These are phyloP conservation scores for Petunia axillaris DNA, from an alignment of 257 asterid genomes.

Conservation along the genomic window DNA sequence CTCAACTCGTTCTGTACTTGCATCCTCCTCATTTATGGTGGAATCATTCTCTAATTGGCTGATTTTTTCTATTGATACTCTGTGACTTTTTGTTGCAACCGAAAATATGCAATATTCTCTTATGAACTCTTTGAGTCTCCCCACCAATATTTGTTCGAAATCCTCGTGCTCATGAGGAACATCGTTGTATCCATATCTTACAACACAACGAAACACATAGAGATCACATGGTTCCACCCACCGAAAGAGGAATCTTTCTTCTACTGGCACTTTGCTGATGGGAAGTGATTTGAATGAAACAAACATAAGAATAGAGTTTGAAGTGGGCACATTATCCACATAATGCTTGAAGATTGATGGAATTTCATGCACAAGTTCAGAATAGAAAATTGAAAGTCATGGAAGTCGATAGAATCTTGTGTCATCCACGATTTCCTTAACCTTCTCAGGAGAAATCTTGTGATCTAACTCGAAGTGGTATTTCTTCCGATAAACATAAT, in stretches of 20 bases:
- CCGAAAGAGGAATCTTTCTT: constrained; percentile 54
- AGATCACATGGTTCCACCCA: constrained; percentile 46
- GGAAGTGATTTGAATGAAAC: constrained; percentile 60
- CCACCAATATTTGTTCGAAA: constrained; percentile 44
- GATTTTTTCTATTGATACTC: not conserved
- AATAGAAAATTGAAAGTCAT: constrained; percentile 59
- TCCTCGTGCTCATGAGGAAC: constrained; percentile 30
- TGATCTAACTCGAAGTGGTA: constrained; percentile 47
- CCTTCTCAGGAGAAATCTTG: constrained; percentile 45
- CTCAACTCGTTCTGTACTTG: not conserved
- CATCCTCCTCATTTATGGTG: not conserved
- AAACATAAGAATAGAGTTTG: constrained; percentile 51
- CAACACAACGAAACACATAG: constrained; percentile 53
- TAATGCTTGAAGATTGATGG: constrained; percentile 64
- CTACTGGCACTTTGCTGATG: constrained; percentile 47
- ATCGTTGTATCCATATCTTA: constrained; percentile 59
- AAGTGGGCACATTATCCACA: constrained; percentile 47
- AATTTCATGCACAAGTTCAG: constrained; percentile 61
- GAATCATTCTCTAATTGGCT: constrained; percentile 2
- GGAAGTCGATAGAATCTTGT: constrained; percentile 36
- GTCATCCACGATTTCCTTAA: constrained; percentile 29
- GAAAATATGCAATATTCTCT: constrained; percentile 32
- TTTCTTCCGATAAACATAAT: constrained; percentile 47
- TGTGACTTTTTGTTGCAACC: not conserved
- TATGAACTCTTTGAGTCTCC: constrained; percentile 43